These are phyloP conservation scores for Lunasporangiospora selenospora DNA, from an alignment of 192 early-diverging fungal genomes.

Conservation along the genomic window DNA sequence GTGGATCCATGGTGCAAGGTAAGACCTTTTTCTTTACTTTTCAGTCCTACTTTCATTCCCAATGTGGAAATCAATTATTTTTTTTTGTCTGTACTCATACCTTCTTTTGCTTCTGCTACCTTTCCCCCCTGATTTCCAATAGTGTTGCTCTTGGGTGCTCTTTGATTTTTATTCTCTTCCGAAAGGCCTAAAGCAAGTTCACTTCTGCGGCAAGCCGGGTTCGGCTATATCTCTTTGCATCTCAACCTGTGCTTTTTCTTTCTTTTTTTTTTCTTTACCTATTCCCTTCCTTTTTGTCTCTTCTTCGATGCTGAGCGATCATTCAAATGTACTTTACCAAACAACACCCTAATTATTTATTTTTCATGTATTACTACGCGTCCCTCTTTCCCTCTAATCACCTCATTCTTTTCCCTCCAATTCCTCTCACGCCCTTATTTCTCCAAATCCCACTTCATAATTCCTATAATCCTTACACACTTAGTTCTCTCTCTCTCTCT, in stretches of 20 bases:
- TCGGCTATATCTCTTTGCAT: neutral
- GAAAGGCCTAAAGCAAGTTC: constrained; percentile 16
- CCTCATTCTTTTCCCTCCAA: neutral
- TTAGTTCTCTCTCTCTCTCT: neutral
- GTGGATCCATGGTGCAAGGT: constrained; percentile 48
- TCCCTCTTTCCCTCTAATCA: neutral
- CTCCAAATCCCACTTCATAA: neutral
- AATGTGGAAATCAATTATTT: neutral
- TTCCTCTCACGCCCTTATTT: neutral
- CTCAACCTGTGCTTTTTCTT: neutral
- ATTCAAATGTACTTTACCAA: too few species aligned
- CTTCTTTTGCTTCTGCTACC: neutral
- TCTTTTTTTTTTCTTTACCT: constrained; percentile 1
- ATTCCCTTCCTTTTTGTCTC: neutral
- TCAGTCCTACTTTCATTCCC: too few species aligned
- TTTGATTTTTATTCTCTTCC: constrained; percentile 43
- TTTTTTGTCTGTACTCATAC: neutral
- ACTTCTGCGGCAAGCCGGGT: neutral
- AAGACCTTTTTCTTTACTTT: too few species aligned
- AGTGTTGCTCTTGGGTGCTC: constrained; percentile 46
- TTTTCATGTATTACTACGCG: too few species aligned
- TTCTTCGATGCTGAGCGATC: neutral
- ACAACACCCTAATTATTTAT: too few species aligned
- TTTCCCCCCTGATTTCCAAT: neutral
- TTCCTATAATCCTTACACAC: constrained; percentile 9